These are phyloP conservation scores for Aspergillus avenaceus DNA, from an alignment of 495 filamentous ascomycete genomes.

Conservation along the genomic window DNA sequence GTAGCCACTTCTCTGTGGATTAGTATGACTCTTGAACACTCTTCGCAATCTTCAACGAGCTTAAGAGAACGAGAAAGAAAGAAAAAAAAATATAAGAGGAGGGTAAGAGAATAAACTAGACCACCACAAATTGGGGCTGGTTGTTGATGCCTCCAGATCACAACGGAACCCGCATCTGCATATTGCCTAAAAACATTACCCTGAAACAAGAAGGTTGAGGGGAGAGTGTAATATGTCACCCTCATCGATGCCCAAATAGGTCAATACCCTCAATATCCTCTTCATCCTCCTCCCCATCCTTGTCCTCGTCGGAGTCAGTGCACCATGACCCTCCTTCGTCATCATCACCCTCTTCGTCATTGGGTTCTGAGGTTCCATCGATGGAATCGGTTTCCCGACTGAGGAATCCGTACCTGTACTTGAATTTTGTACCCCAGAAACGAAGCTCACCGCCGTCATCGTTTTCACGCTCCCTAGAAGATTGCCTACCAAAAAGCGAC, in stretches of 20 bases:
- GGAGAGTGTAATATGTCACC: background rate
- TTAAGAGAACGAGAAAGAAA: too few relatives aligned
- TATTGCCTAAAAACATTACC: too few relatives aligned
- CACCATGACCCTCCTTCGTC: slow-evolving; percentile 35
- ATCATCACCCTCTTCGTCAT: slow-evolving; percentile 35
- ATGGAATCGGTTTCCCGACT: slow-evolving; percentile 24
- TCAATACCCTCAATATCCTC: slow-evolving; percentile 60
- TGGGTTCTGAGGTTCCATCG: slow-evolving; percentile 25
- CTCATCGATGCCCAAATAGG: slow-evolving; percentile 65
- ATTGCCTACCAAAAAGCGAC: slow-evolving; percentile 33
- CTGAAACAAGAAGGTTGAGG: too few relatives aligned
- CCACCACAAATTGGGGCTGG: too few relatives aligned
- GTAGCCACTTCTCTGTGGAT: too few relatives aligned
- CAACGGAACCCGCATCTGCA: too few relatives aligned
- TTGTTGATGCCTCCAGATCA: too few relatives aligned
- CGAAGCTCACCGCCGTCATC: slow-evolving; percentile 58
- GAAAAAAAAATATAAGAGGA: too few relatives aligned
- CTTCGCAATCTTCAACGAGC: too few relatives aligned
- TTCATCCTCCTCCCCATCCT: slow-evolving; percentile 47
- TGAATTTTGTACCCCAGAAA: slow-evolving; percentile 58
- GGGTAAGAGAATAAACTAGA: too few relatives aligned
- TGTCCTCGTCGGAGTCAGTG: slow-evolving; percentile 38
- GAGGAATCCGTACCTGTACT: slow-evolving; percentile 40
- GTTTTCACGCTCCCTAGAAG: slow-evolving; percentile 36
- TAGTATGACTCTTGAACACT: too few relatives aligned